phyloP scores from a whole-genome alignment of 345 rosid genomes.

The Erucastrum elatum region DNA sequence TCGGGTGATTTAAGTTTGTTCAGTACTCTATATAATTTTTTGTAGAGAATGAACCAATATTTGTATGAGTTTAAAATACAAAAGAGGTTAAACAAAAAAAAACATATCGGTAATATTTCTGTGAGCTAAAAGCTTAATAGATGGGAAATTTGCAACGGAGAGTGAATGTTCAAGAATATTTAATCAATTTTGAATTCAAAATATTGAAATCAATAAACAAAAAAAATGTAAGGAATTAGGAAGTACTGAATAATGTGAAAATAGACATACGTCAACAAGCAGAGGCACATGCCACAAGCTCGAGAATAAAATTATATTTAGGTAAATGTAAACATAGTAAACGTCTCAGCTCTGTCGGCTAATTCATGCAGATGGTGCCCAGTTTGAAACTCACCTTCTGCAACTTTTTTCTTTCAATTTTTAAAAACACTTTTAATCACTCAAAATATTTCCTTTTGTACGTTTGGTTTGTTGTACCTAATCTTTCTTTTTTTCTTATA shows the following conservation, averaged over 20 bases:
- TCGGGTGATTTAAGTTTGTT: not conserved
- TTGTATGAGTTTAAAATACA: not conserved
- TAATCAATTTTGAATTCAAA: not conserved
- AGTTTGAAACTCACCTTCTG: no score
- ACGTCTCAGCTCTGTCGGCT: not conserved
- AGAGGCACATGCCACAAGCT: no score
- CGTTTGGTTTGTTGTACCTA: no score
- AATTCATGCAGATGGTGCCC: no score
- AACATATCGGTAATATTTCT: not conserved
- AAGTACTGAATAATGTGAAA: not conserved
- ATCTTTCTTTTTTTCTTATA: no score
- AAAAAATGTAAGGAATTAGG: not conserved
- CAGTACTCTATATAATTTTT: not conserved
- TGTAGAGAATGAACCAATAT: not conserved
- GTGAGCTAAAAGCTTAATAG: not conserved
- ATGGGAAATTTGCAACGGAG: not conserved
- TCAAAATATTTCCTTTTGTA: no score
- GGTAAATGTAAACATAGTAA: not conserved
- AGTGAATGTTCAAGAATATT: not conserved
- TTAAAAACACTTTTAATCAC: no score
- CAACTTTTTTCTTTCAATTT: no score
- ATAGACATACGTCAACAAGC: not conserved
- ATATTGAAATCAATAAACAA: not conserved
- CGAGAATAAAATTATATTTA: no score
- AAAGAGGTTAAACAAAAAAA: not conserved